A percentile compares a stretch with the other conserved stretches of the same genome.
phyloP scores from a whole-genome alignment of 768 basidiomycete species.

The Dictyophora rubrovolvata region DNA sequence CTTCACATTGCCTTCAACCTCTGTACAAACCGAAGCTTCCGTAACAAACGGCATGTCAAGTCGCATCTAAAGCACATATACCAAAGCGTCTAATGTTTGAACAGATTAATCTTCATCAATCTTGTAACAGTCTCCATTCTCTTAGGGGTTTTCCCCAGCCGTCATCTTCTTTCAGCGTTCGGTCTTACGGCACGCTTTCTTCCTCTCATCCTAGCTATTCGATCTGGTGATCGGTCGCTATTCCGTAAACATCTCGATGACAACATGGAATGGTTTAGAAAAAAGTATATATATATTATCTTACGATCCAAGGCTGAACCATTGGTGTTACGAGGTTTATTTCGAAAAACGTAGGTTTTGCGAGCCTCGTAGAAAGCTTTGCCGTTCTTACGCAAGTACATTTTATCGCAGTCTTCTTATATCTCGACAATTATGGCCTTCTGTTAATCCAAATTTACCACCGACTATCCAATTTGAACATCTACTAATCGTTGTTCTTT shows the following conservation, averaged over 20 bases:
- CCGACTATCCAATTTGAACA: slow-evolving; percentile 8
- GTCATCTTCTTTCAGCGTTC: background rate
- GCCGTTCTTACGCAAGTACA: background rate
- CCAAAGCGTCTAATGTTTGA: background rate
- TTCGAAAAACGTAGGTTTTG: slow-evolving; percentile 3
- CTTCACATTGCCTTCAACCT: slow-evolving; percentile 6
- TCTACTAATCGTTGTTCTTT: background rate
- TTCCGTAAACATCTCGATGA: slow-evolving; percentile 5
- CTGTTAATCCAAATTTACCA: background rate
- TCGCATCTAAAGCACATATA: no score
- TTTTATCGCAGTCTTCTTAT: background rate
- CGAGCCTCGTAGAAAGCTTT: background rate
- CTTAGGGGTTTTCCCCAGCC: slow-evolving; percentile 5
- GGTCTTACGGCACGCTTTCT: slow-evolving; percentile 2
- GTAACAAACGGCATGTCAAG: slow-evolving; percentile 2
- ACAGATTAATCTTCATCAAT: slow-evolving; percentile 8
- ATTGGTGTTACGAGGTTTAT: slow-evolving; percentile 4
- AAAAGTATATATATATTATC: slow-evolving; percentile 8
- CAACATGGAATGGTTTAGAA: slow-evolving; percentile 9
- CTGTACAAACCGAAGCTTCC: slow-evolving; percentile 5
- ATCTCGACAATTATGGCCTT: slow-evolving; percentile 4
- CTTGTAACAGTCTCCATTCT: slow-evolving; percentile 6
- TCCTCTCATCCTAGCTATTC: slow-evolving; percentile 4
- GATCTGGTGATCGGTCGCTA: slow-evolving; percentile 3
- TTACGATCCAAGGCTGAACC: slow-evolving; percentile 6